These are phyloP conservation scores for Peniophora sp. DNA, from an alignment of 1,284 basidiomycete species.

Conservation along the genomic window DNA sequence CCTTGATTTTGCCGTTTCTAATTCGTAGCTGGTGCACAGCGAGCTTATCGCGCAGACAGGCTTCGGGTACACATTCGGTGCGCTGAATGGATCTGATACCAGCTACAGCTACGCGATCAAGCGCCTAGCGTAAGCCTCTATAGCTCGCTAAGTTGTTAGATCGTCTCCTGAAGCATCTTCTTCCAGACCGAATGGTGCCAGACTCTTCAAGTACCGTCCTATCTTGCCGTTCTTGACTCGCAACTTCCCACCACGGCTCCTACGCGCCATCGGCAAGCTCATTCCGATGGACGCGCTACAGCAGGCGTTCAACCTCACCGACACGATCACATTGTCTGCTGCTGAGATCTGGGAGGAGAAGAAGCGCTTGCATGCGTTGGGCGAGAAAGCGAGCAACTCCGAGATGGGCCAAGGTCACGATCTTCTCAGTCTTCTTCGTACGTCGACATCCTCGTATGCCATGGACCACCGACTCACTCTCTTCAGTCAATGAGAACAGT, in stretches of 20 bases:
- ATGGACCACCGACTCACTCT: background rate
- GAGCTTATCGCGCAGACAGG: constrained; percentile 29
- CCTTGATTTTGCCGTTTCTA: no score
- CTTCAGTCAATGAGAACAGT: background rate
- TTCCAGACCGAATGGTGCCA: background rate
- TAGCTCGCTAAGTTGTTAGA: constrained; percentile 15
- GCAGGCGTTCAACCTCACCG: constrained; percentile 22
- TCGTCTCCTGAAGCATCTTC: background rate
- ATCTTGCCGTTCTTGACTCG: background rate
- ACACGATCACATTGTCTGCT: constrained; percentile 26
- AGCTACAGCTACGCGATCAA: constrained; percentile 21
- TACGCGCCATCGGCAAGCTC: constrained; percentile 21
- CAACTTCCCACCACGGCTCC: constrained; percentile 11
- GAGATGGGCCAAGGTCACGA: constrained; percentile 32
- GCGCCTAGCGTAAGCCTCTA: background rate
- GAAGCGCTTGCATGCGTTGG: constrained; percentile 23
- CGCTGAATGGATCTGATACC: constrained; percentile 16
- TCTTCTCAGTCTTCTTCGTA: constrained; percentile 36
- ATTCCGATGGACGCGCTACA: constrained; percentile 24
- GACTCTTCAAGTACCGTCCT: no score
- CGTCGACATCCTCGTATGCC: constrained; percentile 13
- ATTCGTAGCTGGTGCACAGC: no score
- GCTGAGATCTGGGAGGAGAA: constrained; percentile 28
- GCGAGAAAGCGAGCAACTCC: constrained; percentile 21
- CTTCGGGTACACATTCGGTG: constrained; percentile 27